Base-by-base conservation (phyloP, 139 green algal genomes). In the Micromonas commoda region DNA sequence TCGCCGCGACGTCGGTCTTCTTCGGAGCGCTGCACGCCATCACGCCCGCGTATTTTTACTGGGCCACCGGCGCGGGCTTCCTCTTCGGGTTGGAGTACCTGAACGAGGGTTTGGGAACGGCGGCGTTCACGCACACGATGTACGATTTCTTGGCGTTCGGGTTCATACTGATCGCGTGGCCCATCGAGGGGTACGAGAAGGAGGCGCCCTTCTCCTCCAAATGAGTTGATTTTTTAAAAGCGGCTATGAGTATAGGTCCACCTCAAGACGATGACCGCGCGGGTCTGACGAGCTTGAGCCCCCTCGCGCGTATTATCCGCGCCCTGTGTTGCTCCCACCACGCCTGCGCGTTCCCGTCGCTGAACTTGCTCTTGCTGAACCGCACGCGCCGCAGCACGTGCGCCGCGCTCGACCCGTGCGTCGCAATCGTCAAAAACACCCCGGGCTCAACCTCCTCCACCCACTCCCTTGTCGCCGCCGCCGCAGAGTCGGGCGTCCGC, bases 61-160 rank as follows among this genome's bases (percentile, higher is more conserved):
- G 76, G 76, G 76, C 76, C 1, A 81, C 65, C 0, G 3, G 29
- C 31, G 76, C 65, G 33, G 29, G 63, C 1, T 21, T 79, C 1
- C 32, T 81, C 20, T 81, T 81, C 57, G 29, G 63, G n/a, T 31
- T 77, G 28, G 76, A 81, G 32, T 77, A 77, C 35, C 9, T 81
- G 5, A 23, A 31, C 19, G 57, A 67, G 21, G 76, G 76, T 16
- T 31, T 81, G 26, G 66, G 53, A 71, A 68, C 63, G 33, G 63
- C 76, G 37, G 52, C 53, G 52, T 76, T 73, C 35, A 81, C 76
- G 29, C 76, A 81, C 57, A 35, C 38, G 33, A 26, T 81, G 31
- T 81, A 81, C 32, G 76, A 81, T 65, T 81, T 53, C 5, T 57
- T 81, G 6, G 76, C 76, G 39, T 81, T 81, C 29, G 26, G 24